Evolutionary conservation across 345 rosid genomes (phyloP).

Genomic region (Populus pruinosa): DNA sequence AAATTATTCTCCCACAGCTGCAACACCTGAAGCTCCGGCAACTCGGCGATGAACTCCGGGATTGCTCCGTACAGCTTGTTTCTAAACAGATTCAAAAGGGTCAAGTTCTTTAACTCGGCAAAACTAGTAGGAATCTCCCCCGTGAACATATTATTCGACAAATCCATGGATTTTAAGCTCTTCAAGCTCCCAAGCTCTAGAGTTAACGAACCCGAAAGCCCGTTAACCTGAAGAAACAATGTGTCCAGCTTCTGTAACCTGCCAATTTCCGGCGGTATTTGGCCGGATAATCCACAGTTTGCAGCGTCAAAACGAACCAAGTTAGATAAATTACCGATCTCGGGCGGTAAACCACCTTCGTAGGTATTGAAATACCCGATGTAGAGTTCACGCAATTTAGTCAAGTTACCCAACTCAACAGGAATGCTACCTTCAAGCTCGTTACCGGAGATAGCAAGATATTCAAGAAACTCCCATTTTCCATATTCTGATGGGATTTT

Average conservation of each 20-base stretch:
- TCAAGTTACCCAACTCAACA: conserved; percentile 69
- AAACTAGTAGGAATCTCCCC: conserved; percentile 74
- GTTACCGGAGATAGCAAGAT: conserved; percentile 75
- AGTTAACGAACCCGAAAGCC: conserved; percentile 55
- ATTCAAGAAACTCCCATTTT: conserved; percentile 62
- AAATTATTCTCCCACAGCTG: conserved; percentile 93
- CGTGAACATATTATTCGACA: conserved; percentile 70
- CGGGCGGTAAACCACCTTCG: conserved; percentile 61
- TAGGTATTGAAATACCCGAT: conserved; percentile 77
- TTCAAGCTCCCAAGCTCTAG: conserved; percentile 58
- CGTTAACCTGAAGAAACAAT: conserved; percentile 80
- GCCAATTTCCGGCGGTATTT: conserved; percentile 60
- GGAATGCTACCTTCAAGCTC: conserved; percentile 71
- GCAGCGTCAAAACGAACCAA: conserved; percentile 69
- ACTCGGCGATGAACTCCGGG: conserved; percentile 70
- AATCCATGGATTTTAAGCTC: conserved; percentile 77
- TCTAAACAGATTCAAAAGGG: conserved; percentile 69
- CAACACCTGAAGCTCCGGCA: conserved; percentile 73
- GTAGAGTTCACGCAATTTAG: conserved; percentile 58
- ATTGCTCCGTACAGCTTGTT: conserved; percentile 79
- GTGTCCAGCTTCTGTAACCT: conserved; percentile 73
- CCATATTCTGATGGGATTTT: conserved; percentile 72
- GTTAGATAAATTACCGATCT: conserved; percentile 70
- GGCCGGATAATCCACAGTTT: conserved; percentile 59
- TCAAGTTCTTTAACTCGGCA: conserved; percentile 57